Base-by-base conservation (phyloP, 192 early-diverging fungal species). In the Phlyctochytrium arcticum region DNA sequence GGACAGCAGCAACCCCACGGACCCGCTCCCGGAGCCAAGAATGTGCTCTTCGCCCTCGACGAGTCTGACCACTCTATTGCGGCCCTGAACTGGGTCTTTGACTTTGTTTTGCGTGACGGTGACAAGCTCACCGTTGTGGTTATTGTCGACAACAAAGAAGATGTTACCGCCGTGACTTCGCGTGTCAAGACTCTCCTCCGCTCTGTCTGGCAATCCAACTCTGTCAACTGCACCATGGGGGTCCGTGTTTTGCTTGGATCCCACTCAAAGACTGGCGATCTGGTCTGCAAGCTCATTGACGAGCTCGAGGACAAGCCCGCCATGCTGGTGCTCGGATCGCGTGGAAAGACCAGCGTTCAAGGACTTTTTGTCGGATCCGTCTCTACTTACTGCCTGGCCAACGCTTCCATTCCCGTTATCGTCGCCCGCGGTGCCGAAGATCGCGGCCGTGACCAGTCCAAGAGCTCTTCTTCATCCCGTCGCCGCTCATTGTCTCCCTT, bases 281-380 rank as follows among this genome's bases (percentile, higher is more conserved):
- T 56, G 17, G 33, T 77, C 46, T 66, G 61, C 60, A 54, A 67
- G 24, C 46, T 73, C 36, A 70, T 61, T 31, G 74, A 72, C 17
- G 71, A 77, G 36, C n/a, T 48, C n/a, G 12, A 51, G 12, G 50
- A 27, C 15, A 30, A 63, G 17, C 76, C 76, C 19, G 68, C 56
- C 31, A 68, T 77, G 68, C 44, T 77, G 24, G 67, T 77, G 3
- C 58, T 77, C 29, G 76, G 76, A 15, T 75, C 72, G 0, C 70
- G 75, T 6, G 76, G 76, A 10, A 77, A 77, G 59, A 36, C 56
- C 4, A 75, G 77, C 61, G 36, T 77, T 33, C 49, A 76, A 54
- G 74, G 76, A 9, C 34, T 77, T n/a, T 36, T 77, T 9, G 59
- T 78, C 37, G 76, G 76, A 10, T 65, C 60, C 26, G 65, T 69